These are phyloP conservation scores for Diutina rugosa DNA, from an alignment of 1,139 yeast species.

Conservation along the genomic window DNA sequence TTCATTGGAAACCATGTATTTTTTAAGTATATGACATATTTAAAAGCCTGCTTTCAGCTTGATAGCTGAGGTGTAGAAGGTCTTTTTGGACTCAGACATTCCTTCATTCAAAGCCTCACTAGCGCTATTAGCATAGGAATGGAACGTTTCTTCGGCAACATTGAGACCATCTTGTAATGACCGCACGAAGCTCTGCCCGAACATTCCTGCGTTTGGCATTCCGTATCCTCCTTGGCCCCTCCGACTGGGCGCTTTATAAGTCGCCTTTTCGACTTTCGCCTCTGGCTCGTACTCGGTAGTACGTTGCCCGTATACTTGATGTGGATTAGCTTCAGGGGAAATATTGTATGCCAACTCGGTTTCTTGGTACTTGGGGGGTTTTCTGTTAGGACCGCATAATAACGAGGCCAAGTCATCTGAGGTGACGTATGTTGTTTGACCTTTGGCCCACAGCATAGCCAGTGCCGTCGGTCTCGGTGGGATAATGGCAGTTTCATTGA, in stretches of 20 bases:
- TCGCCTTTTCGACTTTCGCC: constrained; percentile 11
- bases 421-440: constrained; percentile 44
- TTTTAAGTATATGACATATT: too few relatives aligned
- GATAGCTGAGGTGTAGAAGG: constrained; percentile 37
- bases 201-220: constrained; percentile 15
- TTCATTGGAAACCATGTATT: too few relatives aligned
- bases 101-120: constrained; percentile 43
- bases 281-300: constrained; percentile 6
- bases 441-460: constrained; percentile 80
- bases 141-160: constrained; percentile 38
- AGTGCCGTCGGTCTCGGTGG: constrained; percentile 77
- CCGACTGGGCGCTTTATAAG: constrained; percentile 39
- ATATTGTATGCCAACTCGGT: constrained; percentile 44
- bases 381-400: constrained; percentile 50
- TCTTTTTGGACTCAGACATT: constrained; percentile 35
- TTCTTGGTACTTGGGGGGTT: constrained; percentile 41
- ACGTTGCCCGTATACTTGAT: constrained; percentile 13
- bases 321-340: constrained; percentile 33
- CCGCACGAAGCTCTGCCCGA: constrained; percentile 31
- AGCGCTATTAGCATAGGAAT: constrained; percentile 44
- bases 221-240: constrained; percentile 10
- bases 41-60: constrained; percentile 42
- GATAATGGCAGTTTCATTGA: constrained; percentile 45
- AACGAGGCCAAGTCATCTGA: constrained; percentile 45
- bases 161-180: constrained; percentile 41